Evolutionary conservation across 176 grass and related monocot genomes (phyloP).

Genomic region (Bonia amplexicaulis): DNA sequence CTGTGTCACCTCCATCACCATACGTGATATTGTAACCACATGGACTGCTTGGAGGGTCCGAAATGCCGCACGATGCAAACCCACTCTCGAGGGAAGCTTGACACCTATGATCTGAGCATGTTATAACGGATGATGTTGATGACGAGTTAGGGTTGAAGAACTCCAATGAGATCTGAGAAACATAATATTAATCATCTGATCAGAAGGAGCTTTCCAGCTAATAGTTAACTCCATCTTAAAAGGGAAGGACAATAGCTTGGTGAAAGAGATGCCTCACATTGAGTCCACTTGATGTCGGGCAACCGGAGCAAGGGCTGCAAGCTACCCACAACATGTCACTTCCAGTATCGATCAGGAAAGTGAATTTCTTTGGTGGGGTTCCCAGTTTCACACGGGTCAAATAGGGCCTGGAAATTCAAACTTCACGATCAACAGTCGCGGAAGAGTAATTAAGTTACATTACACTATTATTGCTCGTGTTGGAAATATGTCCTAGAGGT

Average conservation of each 20-base stretch:
- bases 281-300: slow-evolving; percentile 78
- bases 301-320: slow-evolving; percentile 74
- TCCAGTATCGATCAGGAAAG: slow-evolving; percentile 82
- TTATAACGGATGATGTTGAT: slow-evolving; percentile 53
- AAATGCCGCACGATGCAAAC: slow-evolving; percentile 22
- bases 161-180: slow-evolving; percentile 69
- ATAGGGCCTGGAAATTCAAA: slow-evolving; percentile 63
- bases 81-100: slow-evolving; percentile 58
- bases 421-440: slow-evolving; percentile 2
- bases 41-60: slow-evolving; percentile 33
- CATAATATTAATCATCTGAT: neutral
- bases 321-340: slow-evolving; percentile 93
- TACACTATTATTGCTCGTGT: neutral
- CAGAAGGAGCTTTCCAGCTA: neutral
- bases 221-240: neutral
- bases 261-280: slow-evolving; percentile 54
- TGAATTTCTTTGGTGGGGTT: slow-evolving; percentile 65
- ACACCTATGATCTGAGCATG: slow-evolving; percentile 71
- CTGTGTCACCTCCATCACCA: slow-evolving; percentile 78
- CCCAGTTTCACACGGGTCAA: slow-evolving; percentile 78
- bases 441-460: neutral
- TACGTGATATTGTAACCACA: slow-evolving; percentile 86
- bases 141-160: slow-evolving; percentile 68
- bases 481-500: too few species aligned
- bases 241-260: neutral